Evolutionary conservation across 192 early-diverging fungal species (phyloP).

Genomic region (Entrophospora sp.): DNA sequence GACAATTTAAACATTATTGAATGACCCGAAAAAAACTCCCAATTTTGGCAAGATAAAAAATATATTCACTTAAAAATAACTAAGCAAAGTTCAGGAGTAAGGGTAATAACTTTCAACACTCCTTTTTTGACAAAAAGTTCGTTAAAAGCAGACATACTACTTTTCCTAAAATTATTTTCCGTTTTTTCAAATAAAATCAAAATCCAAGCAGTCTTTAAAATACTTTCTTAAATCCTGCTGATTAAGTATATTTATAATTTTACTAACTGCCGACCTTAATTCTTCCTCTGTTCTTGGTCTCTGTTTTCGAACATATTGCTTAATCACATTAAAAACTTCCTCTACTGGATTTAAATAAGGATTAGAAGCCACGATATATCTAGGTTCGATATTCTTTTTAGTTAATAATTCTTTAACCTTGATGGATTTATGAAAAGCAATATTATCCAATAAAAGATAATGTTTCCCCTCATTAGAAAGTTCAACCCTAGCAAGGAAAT

Average conservation of each 20-base stretch:
- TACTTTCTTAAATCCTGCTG: neutral
- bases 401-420: neutral
- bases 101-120: neutral
- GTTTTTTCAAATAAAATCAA: neutral
- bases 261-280: neutral
- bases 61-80: neutral
- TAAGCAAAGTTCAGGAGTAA: neutral
- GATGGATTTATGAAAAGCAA: neutral
- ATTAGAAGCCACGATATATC: neutral
- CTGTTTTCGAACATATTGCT: neutral
- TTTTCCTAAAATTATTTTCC: neutral
- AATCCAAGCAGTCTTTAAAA: neutral
- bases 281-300: neutral
- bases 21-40: too few relatives aligned
- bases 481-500: neutral
- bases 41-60: neutral
- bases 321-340: neutral
- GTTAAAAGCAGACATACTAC: neutral
- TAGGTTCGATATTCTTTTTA: neutral
- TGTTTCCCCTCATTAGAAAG: neutral
- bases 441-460: conserved; percentile 10
- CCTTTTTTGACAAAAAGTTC: neutral
- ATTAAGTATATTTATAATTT: neutral
- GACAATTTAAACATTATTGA: too few relatives aligned
- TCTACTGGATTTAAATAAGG: neutral